These are phyloP conservation scores for Hydnum rufescens DNA, from an alignment of 768 basidiomycete species.

Conservation along the genomic window DNA sequence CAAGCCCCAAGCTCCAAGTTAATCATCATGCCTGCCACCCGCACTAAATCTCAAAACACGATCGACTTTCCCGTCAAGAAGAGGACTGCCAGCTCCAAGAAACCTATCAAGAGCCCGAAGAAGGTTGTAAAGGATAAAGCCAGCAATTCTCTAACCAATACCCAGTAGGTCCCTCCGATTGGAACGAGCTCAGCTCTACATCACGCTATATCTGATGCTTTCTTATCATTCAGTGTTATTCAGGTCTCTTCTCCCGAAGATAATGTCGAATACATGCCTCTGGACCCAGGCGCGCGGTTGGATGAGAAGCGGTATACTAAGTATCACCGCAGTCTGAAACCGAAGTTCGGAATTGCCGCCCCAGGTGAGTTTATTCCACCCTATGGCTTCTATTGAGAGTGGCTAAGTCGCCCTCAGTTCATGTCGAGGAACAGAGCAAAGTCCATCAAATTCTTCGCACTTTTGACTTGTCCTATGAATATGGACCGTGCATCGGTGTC, in stretches of 20 bases:
- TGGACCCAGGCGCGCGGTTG: background rate
- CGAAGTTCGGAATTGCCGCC: background rate
- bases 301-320: background rate
- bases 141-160: background rate
- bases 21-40: background rate
- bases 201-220: background rate
- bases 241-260: background rate
- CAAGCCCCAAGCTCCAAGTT: background rate
- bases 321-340: background rate
- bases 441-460: constrained; percentile 8
- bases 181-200: background rate
- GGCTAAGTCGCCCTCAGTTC: background rate
- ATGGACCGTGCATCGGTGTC: constrained; percentile 14
- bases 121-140: background rate
- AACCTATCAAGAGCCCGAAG: background rate
- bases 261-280: background rate
- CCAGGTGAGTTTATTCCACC: background rate
- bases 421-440: background rate
- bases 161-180: background rate
- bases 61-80: background rate
- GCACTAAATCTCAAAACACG: background rate
- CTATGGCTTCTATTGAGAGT: background rate
- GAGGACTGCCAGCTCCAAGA: background rate
- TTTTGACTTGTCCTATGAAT: constrained; percentile 15
- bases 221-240: background rate